A percentile compares a stretch with the other conserved stretches of the same genome.
phyloP scores from a whole-genome alignment of 768 basidiomycete genomes.

The Collybiopsis luxurians region DNA sequence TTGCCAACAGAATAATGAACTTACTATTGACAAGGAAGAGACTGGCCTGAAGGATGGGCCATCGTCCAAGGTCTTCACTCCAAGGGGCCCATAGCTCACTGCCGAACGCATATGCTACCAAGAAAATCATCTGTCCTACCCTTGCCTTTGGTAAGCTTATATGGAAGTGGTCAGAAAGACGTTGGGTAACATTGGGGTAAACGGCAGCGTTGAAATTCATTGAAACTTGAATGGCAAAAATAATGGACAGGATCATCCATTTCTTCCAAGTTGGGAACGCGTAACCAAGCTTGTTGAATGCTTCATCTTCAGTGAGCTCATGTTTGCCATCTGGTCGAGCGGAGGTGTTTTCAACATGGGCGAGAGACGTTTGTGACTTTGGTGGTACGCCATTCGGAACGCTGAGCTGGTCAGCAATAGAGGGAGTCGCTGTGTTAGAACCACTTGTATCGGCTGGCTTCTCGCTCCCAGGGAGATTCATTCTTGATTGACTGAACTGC shows the following conservation, averaged over 20 bases:
- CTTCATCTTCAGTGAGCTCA: constrained; percentile 1
- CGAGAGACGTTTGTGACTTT: background rate
- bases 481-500: background rate
- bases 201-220: constrained; percentile 13
- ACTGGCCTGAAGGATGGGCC: constrained; percentile 11
- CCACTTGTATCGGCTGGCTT: background rate
- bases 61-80: constrained; percentile 12
- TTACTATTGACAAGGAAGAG: constrained; percentile 8
- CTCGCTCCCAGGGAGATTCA: background rate
- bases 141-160: constrained; percentile 5
- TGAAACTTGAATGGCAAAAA: constrained; percentile 11
- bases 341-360: background rate
- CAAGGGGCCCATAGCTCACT: constrained; percentile 13
- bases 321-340: background rate
- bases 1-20: background rate
- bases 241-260: constrained; percentile 10
- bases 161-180: constrained; percentile 4
- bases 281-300: constrained; percentile 4
- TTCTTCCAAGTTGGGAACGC: constrained; percentile 9
- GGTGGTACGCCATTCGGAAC: background rate
- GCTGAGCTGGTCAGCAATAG: background rate
- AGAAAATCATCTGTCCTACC: constrained; percentile 10
- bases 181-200: constrained; percentile 7
- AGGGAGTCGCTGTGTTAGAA: background rate
- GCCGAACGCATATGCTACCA: constrained; percentile 11